Percentiles rank a stretch among this genome's conserved stretches.
These are phyloP conservation scores for Eucalyptus tenuipes DNA, from an alignment of 345 rosid genomes.

Conservation along the genomic window DNA sequence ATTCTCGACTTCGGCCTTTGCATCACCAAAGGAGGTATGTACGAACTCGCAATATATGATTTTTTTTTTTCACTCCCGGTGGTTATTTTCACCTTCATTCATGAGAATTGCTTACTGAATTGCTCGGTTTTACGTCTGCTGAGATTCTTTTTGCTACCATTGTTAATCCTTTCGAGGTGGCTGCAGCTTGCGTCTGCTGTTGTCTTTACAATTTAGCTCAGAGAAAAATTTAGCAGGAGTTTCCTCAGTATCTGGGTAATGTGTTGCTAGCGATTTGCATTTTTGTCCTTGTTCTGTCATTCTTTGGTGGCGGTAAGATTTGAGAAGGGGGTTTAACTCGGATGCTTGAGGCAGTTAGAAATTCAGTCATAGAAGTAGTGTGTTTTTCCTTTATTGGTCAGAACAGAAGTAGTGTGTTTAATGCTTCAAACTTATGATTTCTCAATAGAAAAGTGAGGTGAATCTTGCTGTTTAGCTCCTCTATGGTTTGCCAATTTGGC, in stretches of 20 bases:
- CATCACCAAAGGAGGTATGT: conserved; percentile 63
- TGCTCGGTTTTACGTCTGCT: background rate
- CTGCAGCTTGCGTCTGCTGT: background rate
- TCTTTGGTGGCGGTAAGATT: background rate
- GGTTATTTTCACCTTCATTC: background rate
- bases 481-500: background rate
- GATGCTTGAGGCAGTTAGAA: background rate
- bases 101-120: background rate
- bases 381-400: background rate
- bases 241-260: background rate
- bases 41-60: background rate
- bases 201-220: background rate
- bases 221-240: background rate
- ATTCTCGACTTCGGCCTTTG: conserved; percentile 74
- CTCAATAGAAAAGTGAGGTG: background rate
- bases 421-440: background rate
- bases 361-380: background rate
- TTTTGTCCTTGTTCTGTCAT: background rate
- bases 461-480: background rate
- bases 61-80: background rate
- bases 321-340: background rate
- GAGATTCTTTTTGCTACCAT: background rate
- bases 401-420: background rate
- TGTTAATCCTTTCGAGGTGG: background rate
- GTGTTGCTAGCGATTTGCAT: background rate